These are phyloP conservation scores for Cicer cuneatum DNA, from an alignment of 306 rosid species.

Conservation along the genomic window DNA sequence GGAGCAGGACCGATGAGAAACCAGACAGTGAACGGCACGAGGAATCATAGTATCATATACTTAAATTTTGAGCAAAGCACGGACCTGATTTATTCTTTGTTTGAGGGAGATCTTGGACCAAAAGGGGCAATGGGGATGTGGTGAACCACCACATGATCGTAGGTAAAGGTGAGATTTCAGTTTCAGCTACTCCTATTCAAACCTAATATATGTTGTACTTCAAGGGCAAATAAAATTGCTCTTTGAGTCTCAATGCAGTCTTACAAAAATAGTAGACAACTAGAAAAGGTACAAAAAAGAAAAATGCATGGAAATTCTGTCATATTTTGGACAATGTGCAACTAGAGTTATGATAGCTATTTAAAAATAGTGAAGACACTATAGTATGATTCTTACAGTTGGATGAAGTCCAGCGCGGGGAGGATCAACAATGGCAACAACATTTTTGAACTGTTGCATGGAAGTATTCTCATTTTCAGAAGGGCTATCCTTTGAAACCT, in stretches of 20 bases:
- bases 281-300: conserved; percentile 4
- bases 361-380: neutral
- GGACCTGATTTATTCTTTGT: neutral
- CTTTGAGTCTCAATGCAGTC: neutral
- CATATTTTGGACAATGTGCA: conserved; percentile 26
- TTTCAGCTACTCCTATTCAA: neutral
- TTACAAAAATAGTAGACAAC: neutral
- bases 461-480: conserved; percentile 58
- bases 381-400: conserved; percentile 65
- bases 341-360: conserved; percentile 8
- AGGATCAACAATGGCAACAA: conserved; percentile 97
- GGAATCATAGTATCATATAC: neutral
- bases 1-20: neutral
- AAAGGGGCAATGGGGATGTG: neutral
- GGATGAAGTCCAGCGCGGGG: conserved; percentile 98
- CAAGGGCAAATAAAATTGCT: neutral
- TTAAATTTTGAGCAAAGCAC: neutral
- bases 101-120: neutral
- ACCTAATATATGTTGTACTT: neutral
- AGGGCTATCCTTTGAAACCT: conserved; percentile 45
- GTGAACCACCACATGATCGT: conserved; percentile 6
- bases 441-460: conserved; percentile 62
- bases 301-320: neutral
- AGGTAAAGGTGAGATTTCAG: conserved; percentile 11
- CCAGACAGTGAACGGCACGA: neutral